Evolutionary conservation across 2,329 filamentous ascomycete species (phyloP), one percentile per base, ranked within the genome.

Genomic region (Akanthomyces dipterigenus): DNA sequence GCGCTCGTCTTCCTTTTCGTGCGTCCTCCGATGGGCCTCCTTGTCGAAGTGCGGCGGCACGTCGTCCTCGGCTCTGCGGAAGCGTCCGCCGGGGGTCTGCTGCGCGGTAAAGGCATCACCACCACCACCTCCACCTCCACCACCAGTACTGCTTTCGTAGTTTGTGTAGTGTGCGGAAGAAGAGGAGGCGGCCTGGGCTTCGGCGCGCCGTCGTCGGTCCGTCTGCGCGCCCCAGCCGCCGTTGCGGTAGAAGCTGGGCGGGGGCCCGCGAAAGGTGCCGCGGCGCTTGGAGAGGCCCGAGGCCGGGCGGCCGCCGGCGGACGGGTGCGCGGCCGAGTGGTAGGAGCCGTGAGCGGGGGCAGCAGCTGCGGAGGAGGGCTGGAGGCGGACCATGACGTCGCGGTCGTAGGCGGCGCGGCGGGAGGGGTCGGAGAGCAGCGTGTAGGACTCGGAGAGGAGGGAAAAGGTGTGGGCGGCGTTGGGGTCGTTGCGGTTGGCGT

Each of bases 381-480:
- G 73, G 5, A 76, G 71, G 58, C 74, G 77, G 34, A 84, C 73
- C 64, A 87, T 75, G 67, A 87, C 75, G 67, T 91, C 84, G 63
- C 86, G 87, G 77, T 99, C 95, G 79, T 98, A 98, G 68, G 81
- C 77, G 64, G 86, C 81, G 69, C 93, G 91, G 71, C 91, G 92
- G 22, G 86, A 80, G 20, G 88, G 79, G 66, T 88, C 84, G 62
- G 87, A 85, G 62, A 97, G 88, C 49, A 89, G 75, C 62, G 85
- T 80, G 79, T 96, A 97, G 67, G 93, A 92, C 72, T 95, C 89
- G 71, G 86, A 89, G 72, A 97, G 88, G 67, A 85, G 82, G 73
- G 92, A 86, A 80, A 96, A 99, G 71, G 88, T 89, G 62, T 84
- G 77, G 4, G 87, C 80, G 64, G 93, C 89, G 62, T 77, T 72